Evolutionary conservation across 2,329 filamentous ascomycete genomes (phyloP).

Genomic region (Bipolaris bicolor): DNA sequence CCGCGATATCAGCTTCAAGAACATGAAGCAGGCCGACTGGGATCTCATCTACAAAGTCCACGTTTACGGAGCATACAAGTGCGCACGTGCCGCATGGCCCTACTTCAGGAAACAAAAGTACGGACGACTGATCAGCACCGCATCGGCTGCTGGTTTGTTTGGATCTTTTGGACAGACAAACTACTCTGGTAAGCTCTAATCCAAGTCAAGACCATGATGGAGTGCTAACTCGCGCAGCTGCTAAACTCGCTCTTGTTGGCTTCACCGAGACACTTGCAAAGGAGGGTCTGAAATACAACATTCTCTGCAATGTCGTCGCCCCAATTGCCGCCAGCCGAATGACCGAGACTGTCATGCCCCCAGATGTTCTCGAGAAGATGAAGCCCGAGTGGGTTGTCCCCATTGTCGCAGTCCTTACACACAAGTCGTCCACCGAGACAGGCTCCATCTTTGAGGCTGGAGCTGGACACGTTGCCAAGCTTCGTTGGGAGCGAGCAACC

Average conservation of each 20-base stretch:
- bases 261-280: slow-evolving; percentile 98
- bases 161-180: slow-evolving; percentile 96
- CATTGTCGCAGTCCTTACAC: slow-evolving; percentile 84
- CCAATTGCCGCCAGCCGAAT: slow-evolving; percentile 94
- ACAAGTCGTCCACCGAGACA: slow-evolving; percentile 86
- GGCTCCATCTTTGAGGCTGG: slow-evolving; percentile 93
- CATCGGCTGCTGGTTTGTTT: slow-evolving; percentile 94
- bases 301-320: slow-evolving; percentile 91
- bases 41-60: slow-evolving; percentile 93
- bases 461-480: slow-evolving; percentile 88
- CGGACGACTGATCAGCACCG: slow-evolving; percentile 93
- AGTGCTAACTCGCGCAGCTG: slow-evolving; percentile 61
- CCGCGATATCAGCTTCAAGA: slow-evolving; percentile 96
- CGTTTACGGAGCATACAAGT: slow-evolving; percentile 94
- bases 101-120: slow-evolving; percentile 99
- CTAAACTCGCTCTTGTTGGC: slow-evolving; percentile 92
- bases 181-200: slow-evolving; percentile 71
- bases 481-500: slow-evolving; percentile 91
- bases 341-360: slow-evolving; percentile 94
- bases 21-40: slow-evolving; percentile 97
- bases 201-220: background rate
- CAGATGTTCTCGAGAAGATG: slow-evolving; percentile 83
- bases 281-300: slow-evolving; percentile 98
- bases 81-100: slow-evolving; percentile 91
- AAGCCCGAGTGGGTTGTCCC: slow-evolving; percentile 96